A percentile compares a stretch with the other conserved stretches of the same genome.
These are phyloP conservation scores for Amphirosellinia nigrospora DNA, from an alignment of 495 filamentous ascomycete genomes.

Conservation along the genomic window DNA sequence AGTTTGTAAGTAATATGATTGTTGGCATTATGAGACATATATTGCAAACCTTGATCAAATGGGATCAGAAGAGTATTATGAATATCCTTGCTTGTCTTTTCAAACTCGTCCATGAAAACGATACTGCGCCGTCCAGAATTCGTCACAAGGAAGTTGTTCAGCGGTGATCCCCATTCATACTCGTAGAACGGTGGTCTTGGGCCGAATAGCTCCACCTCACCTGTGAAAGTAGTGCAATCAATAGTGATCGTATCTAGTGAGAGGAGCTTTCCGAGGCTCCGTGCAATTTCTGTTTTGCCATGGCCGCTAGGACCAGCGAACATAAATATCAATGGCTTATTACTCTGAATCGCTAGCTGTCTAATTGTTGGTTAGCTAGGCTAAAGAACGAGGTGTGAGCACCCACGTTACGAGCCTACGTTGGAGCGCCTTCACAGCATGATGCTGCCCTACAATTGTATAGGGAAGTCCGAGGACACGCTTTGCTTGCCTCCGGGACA, in stretches of 20 bases:
- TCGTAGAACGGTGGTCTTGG: not conserved
- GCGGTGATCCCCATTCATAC: not conserved
- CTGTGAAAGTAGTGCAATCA: not conserved
- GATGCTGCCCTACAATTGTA: not conserved
- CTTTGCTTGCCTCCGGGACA: not conserved
- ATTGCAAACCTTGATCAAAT: not conserved
- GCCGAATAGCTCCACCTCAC: not conserved
- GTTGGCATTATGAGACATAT: not conserved
- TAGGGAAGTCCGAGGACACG: not conserved
- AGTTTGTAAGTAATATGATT: not conserved
- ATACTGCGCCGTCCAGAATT: not conserved
- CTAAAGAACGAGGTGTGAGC: not conserved
- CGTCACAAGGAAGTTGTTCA: not conserved
- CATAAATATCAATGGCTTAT: constrained; percentile 46
- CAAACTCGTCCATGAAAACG: constrained; percentile 7
- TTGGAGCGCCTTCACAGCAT: not conserved
- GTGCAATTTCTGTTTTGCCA: constrained; percentile 59
- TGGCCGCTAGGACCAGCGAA: constrained; percentile 60
- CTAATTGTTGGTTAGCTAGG: not conserved
- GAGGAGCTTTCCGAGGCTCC: constrained; percentile 50
- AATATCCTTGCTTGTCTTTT: not conserved
- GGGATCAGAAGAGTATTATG: not conserved
- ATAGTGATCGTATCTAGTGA: constrained; percentile 30
- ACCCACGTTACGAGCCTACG: not conserved
- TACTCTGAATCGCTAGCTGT: constrained; percentile 18